phyloP scores from a whole-genome alignment of 345 rosid genomes.

The Pistacia atlantica region DNA sequence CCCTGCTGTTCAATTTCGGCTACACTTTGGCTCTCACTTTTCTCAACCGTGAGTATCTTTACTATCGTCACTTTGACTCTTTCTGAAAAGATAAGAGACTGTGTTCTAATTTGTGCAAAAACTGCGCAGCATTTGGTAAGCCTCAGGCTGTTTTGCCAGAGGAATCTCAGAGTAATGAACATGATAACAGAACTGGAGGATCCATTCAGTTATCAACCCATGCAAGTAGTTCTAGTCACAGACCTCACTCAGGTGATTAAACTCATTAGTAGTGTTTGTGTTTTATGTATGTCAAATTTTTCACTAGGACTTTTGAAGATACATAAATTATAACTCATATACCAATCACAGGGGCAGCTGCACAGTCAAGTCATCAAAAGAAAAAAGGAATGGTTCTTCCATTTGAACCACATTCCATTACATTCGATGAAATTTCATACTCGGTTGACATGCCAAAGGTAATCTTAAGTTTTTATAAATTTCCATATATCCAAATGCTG shows the following conservation, averaged over 20 bases:
- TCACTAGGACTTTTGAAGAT: not conserved
- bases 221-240: conserved; percentile 21
- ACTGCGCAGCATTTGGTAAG: conserved; percentile 55
- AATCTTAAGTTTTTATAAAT: conserved; percentile 1
- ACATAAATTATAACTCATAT: not conserved
- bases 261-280: not conserved
- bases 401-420: conserved; percentile 68
- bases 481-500: not conserved
- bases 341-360: conserved; percentile 24
- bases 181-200: conserved; percentile 27
- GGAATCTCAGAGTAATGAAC: conserved; percentile 29
- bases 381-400: conserved; percentile 84
- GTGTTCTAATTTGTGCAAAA: not conserved
- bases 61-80: conserved; percentile 14
- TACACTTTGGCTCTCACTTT: conserved; percentile 56
- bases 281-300: not conserved
- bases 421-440: conserved; percentile 60
- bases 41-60: conserved; percentile 49
- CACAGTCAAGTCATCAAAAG: conserved; percentile 21
- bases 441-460: conserved; percentile 87
- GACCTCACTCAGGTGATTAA: conserved; percentile 21
- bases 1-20: conserved; percentile 47
- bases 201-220: conserved; percentile 28
- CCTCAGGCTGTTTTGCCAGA: conserved; percentile 50
- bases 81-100: not conserved